Conservation (phyloP, 2,329 filamentous ascomycete genomes). For the Fusarium duplospermum region DNA sequence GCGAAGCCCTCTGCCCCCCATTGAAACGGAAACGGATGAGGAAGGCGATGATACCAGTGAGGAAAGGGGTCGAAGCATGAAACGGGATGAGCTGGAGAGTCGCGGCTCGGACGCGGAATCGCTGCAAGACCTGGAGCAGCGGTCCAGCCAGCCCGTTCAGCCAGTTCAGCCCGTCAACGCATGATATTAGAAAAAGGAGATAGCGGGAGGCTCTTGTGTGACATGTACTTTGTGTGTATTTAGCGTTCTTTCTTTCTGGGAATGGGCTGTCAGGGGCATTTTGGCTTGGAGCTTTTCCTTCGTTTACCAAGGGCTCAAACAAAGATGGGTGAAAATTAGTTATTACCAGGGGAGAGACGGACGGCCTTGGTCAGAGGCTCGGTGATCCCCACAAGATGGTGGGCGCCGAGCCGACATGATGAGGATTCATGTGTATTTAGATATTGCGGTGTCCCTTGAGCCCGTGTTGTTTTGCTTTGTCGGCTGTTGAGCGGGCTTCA, state of each 20-base stretch:
- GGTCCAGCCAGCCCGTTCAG: conserved; percentile 45
- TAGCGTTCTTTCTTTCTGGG: conserved; percentile 41
- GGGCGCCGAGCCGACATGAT: conserved; percentile 17
- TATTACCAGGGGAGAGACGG: conserved; percentile 7
- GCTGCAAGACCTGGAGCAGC: conserved; percentile 43
- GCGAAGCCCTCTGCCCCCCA: conserved; percentile 65
- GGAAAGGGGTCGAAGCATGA: conserved; percentile 33
- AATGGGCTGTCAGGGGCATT: conserved; percentile 13
- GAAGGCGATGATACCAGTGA: conserved; percentile 32
- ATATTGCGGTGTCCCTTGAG: conserved; percentile 36
- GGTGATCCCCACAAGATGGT: conserved; percentile 13
- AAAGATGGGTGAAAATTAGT: background rate
- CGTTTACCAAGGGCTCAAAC: conserved; percentile 12
- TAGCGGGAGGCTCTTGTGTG: conserved; percentile 15
- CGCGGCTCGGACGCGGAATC: conserved; percentile 47
- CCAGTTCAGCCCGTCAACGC: conserved; percentile 49
- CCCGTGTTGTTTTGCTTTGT: conserved; percentile 34
- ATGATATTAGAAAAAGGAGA: conserved; percentile 35
- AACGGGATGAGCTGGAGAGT: conserved; percentile 45
- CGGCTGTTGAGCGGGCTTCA: conserved; percentile 16
- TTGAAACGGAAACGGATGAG: conserved; percentile 56
- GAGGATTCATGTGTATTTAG: conserved; percentile 42
- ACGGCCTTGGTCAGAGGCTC: conserved; percentile 3
- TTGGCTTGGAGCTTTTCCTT: conserved; percentile 20
- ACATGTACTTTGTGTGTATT: conserved; percentile 42